Evolutionary conservation across 495 filamentous ascomycete genomes (phyloP), one percentile per base, ranked within the genome.

Genomic region (Saxispiralis lemnorum): DNA sequence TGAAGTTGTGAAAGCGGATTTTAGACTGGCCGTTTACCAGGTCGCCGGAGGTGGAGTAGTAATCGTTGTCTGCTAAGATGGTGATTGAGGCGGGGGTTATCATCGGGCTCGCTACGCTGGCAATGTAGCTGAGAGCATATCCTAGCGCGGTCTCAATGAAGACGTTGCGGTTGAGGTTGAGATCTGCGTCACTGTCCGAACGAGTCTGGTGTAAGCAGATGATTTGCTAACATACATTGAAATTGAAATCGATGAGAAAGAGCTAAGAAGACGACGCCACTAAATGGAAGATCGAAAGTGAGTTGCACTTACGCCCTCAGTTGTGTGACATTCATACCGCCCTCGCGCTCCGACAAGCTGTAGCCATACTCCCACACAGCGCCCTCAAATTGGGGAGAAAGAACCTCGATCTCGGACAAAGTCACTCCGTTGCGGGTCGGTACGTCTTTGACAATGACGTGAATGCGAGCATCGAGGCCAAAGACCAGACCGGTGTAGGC

Each of bases 21-120:
- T 31, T 19, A 33, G 31, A 18, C 17, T 41, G 45, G 40, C 31
- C 52, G 35, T 62, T 34, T 15, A 21, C 17, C 7, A 38, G 64
- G 56, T 41, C 63, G 52, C 31, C 64, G 53, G 19, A 76, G 66
- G 83, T 79, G 2, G 89, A 95, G 65, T 97, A 96, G 69, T 97
- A 97, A 66, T 93, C 83, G 53, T 81, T 83, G 63, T 94, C 85
- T 20, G 92, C 89, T 16, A 95, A 69, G 60, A 97, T 89, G 39
- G 83, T 89, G 53, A 96, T 72, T 11, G 69, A 71, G 15, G 79
- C 59, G 0, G 84, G 75, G 16, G 69, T 68, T 46, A 92, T 75
- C 33, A 66, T 63, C 46, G 71, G 50, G 66, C 61, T 43, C 46
- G 73, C 71, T 46, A 73, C 68, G 17, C 57, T 51, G 42, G 66